Evolutionary conservation across 139 green algal species (phyloP).

Genomic region (Haematococcus lacustris): DNA sequence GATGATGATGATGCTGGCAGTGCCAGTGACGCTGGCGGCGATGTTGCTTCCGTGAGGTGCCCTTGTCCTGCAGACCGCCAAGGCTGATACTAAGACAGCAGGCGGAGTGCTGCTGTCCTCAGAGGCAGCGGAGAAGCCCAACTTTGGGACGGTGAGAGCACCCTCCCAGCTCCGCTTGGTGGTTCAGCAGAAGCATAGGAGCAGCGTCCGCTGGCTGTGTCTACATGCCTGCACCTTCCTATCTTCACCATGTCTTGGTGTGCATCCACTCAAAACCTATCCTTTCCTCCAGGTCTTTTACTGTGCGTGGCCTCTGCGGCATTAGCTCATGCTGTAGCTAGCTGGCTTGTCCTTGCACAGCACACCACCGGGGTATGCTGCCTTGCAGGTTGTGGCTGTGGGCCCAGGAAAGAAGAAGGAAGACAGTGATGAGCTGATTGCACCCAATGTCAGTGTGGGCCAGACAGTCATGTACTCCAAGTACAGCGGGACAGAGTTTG

Average conservation of each 20-base stretch:
- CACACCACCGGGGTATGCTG: no score
- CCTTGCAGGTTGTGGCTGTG: conserved; percentile 66
- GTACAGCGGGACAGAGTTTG: conserved; percentile 81
- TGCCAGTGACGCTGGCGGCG: not conserved
- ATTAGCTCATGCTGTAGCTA: no score
- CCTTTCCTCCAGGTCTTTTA: no score
- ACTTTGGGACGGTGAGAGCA: conserved; percentile 71
- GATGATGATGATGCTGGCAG: not conserved
- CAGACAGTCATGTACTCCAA: conserved; percentile 83
- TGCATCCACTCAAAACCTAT: no score
- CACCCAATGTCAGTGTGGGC: conserved; percentile 56
- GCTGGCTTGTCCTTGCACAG: no score
- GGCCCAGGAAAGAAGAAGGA: conserved; percentile 63
- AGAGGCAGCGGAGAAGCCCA: conserved; percentile 78
- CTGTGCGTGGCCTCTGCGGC: no score
- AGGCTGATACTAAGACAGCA: conserved; percentile 63
- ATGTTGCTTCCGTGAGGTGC: not conserved
- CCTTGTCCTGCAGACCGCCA: conserved; percentile 26
- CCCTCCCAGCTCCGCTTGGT: no score
- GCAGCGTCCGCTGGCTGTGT: no score
- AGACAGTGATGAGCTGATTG: conserved; percentile 44
- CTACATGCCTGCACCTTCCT: no score
- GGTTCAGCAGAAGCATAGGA: no score
- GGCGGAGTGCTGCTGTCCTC: conserved; percentile 83
- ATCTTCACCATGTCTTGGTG: no score